Conservation (phyloP, 2,329 filamentous ascomycete genomes). For the Colletotrichum sp. region DNA sequence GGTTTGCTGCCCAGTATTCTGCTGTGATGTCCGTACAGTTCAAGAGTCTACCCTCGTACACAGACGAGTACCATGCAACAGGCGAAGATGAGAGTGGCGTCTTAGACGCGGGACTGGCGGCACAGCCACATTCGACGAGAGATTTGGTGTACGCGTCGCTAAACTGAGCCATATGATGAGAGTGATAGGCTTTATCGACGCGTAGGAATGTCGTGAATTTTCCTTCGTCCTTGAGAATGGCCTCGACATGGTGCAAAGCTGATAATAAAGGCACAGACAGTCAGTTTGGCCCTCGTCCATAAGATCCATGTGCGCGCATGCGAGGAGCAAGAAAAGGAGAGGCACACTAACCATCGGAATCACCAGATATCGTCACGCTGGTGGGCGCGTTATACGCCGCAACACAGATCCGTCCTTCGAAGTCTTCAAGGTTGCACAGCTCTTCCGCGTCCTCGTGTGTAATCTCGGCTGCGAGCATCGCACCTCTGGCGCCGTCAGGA, state of each 20-base stretch:
- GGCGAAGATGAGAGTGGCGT: not conserved
- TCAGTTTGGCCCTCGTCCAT: not conserved
- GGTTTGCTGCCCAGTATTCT: slow-evolving; percentile 33
- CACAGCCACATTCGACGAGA: not conserved
- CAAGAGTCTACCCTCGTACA: not conserved
- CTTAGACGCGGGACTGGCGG: not conserved
- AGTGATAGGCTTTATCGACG: slow-evolving; percentile 30
- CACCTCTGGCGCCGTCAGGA: slow-evolving; percentile 8
- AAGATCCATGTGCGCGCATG: not conserved
- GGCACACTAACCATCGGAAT: slow-evolving; percentile 22
- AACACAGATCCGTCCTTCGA: slow-evolving; percentile 23
- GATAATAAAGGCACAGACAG: not conserved
- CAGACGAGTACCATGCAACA: not conserved
- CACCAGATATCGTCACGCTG: slow-evolving; percentile 31
- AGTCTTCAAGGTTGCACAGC: slow-evolving; percentile 5
- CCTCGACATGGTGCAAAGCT: not conserved
- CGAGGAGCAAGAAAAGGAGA: not conserved
- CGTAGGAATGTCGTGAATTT: not conserved
- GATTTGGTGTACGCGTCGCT: not conserved
- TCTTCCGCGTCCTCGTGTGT: slow-evolving; percentile 19
- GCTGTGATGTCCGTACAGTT: slow-evolving; percentile 36
- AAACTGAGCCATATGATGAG: slow-evolving; percentile 28
- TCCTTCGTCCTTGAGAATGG: not conserved
- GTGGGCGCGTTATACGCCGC: slow-evolving; percentile 27
- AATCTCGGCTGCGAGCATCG: slow-evolving; percentile 29